These are phyloP conservation scores for Suillus brevipes DNA, from an alignment of 768 basidiomycete species.

Conservation along the genomic window DNA sequence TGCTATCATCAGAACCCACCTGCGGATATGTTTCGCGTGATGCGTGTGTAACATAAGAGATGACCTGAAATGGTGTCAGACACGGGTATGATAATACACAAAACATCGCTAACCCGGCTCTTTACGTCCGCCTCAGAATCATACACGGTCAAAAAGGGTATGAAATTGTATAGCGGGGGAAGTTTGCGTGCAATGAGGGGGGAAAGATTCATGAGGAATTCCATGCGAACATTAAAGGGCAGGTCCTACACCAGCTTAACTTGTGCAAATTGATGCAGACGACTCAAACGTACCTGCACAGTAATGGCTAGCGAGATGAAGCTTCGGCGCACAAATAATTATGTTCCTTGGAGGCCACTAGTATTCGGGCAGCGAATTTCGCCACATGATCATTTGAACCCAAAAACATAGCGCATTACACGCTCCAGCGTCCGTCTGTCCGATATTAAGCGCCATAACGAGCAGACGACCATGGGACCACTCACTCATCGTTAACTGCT, in stretches of 20 bases:
- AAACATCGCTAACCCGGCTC: constrained; percentile 47
- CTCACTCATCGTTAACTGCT: constrained; percentile 67
- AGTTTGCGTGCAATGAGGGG: constrained; percentile 61
- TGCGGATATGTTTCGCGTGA: constrained; percentile 44
- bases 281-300: constrained; percentile 63
- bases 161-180: constrained; percentile 71
- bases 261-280: background rate
- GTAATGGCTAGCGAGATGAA: constrained; percentile 67
- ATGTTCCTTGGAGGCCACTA: constrained; percentile 59
- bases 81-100: background rate
- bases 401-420: constrained; percentile 55
- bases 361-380: constrained; percentile 81
- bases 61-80: constrained; percentile 41
- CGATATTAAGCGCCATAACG: constrained; percentile 1
- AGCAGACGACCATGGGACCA: constrained; percentile 13
- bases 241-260: constrained; percentile 59
- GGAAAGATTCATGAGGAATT: constrained; percentile 75
- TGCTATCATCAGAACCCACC: constrained; percentile 31
- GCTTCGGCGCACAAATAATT: constrained; percentile 52
- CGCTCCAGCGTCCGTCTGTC: constrained; percentile 67
- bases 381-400: constrained; percentile 65
- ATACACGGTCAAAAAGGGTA: constrained; percentile 86
- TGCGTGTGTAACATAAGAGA: constrained; percentile 54
- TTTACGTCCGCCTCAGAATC: constrained; percentile 88
- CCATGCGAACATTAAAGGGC: constrained; percentile 80